These are phyloP conservation scores for Agrocybe praecox DNA, from an alignment of 768 basidiomycete species.

Conservation along the genomic window DNA sequence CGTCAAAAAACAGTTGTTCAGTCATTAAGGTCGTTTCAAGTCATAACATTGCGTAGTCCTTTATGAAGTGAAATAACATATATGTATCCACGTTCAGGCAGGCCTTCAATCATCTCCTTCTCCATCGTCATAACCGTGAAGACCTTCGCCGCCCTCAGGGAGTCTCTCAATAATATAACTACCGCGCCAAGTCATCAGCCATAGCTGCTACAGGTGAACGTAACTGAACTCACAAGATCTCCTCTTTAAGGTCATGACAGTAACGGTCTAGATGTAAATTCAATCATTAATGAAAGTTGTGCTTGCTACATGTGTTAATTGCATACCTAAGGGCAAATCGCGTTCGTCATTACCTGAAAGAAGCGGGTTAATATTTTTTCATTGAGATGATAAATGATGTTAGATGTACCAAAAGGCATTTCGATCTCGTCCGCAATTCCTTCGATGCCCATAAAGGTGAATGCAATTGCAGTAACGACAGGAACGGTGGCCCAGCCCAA, in stretches of 20 bases:
- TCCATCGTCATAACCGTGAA: conserved; percentile 75
- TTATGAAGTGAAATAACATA: neutral
- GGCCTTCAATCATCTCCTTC: conserved; percentile 70
- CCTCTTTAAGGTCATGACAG: conserved; percentile 85
- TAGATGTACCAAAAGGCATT: conserved; percentile 81
- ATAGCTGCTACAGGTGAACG: neutral
- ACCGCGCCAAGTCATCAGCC: conserved; percentile 2
- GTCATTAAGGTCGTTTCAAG: neutral
- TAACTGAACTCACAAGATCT: conserved; percentile 65
- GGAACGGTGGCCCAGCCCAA: conserved; percentile 85
- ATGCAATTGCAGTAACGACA: conserved; percentile 84
- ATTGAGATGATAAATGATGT: conserved; percentile 3
- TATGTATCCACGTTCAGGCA: too few relatives aligned
- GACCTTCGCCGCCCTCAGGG: conserved; percentile 76
- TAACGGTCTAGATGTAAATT: conserved; percentile 64
- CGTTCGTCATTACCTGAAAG: conserved; percentile 55
- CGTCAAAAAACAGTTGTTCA: neutral
- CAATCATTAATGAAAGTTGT: neutral
- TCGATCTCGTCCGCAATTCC: conserved; percentile 96
- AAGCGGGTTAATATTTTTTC: neutral
- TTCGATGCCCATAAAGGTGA: conserved; percentile 94
- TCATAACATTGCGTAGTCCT: neutral
- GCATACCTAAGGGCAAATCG: conserved; percentile 75
- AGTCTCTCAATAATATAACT: conserved; percentile 74
- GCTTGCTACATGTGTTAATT: neutral